A percentile compares a stretch with the other conserved stretches of the same genome.
Conservation (phyloP, 768 basidiomycete genomes). For the Lentinula sp. region DNA sequence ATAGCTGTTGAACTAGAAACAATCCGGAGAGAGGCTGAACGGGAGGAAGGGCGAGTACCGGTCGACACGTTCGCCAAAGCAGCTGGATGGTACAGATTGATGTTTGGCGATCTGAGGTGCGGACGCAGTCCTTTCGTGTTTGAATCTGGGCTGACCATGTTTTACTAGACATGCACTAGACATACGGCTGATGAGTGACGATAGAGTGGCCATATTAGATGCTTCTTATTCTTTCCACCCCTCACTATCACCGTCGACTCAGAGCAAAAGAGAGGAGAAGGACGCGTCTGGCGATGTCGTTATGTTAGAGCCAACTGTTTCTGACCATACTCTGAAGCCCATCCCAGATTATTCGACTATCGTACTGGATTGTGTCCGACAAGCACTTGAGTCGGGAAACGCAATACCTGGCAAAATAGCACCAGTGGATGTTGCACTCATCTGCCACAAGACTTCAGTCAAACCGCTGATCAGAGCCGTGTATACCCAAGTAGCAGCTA, state of each 20-base stretch:
- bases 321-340: slow-evolving; percentile 39
- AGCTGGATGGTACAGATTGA: slow-evolving; percentile 74
- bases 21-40: slow-evolving; percentile 31
- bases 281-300: slow-evolving; percentile 4
- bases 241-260: background rate
- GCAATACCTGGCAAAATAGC: slow-evolving; percentile 37
- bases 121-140: slow-evolving; percentile 7
- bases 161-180: slow-evolving; percentile 66
- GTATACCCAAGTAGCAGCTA: slow-evolving; percentile 37
- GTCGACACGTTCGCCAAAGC: slow-evolving; percentile 75
- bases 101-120: slow-evolving; percentile 65
- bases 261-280: background rate
- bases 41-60: slow-evolving; percentile 20
- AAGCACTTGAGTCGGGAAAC: slow-evolving; percentile 23
- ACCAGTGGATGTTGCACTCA: slow-evolving; percentile 53
- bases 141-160: background rate
- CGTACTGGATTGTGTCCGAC: slow-evolving; percentile 42
- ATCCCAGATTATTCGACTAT: slow-evolving; percentile 56
- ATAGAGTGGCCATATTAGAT: slow-evolving; percentile 69
- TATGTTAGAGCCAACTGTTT: slow-evolving; percentile 6
- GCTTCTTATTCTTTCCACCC: slow-evolving; percentile 56
- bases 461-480: slow-evolving; percentile 41
- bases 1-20: slow-evolving; percentile 68
- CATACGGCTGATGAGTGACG: slow-evolving; percentile 64
- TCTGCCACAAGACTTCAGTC: slow-evolving; percentile 49